These are phyloP conservation scores for Kockovaella imperatae DNA, from an alignment of 768 basidiomycete species.

Conservation along the genomic window DNA sequence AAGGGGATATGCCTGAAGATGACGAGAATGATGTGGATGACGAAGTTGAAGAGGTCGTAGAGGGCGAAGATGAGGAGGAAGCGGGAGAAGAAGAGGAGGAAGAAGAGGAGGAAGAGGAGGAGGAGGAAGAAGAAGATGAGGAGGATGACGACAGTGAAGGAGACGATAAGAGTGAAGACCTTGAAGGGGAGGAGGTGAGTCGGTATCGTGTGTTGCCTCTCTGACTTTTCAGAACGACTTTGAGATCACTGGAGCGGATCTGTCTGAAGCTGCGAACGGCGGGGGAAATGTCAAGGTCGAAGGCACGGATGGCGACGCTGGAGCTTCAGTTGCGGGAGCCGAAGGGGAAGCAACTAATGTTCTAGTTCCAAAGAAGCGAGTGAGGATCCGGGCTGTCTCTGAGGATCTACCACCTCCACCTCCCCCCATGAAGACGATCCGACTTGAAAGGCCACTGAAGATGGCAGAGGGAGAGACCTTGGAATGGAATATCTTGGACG, in stretches of 20 bases:
- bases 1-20: constrained; percentile 16
- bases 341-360: constrained; percentile 15
- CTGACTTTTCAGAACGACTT: neutral
- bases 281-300: constrained; percentile 8
- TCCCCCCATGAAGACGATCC: constrained; percentile 35
- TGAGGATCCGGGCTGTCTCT: constrained; percentile 12
- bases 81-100: constrained; percentile 7
- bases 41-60: constrained; percentile 13
- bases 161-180: constrained; percentile 20
- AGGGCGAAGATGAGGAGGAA: constrained; percentile 7
- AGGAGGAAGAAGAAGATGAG: constrained; percentile 7
- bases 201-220: neutral
- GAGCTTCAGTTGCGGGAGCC: neutral
- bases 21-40: constrained; percentile 15
- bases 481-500: constrained; percentile 32
- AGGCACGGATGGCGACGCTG: neutral
- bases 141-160: constrained; percentile 1
- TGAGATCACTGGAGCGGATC: neutral
- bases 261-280: neutral
- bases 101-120: constrained; percentile 9
- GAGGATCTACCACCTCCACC: constrained; percentile 35
- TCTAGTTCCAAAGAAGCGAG: constrained; percentile 31
- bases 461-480: constrained; percentile 15
- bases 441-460: constrained; percentile 17
- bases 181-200: constrained; percentile 20